phyloP scores from a whole-genome alignment of 2,329 filamentous ascomycete genomes.

The Verticillium nubilum region DNA sequence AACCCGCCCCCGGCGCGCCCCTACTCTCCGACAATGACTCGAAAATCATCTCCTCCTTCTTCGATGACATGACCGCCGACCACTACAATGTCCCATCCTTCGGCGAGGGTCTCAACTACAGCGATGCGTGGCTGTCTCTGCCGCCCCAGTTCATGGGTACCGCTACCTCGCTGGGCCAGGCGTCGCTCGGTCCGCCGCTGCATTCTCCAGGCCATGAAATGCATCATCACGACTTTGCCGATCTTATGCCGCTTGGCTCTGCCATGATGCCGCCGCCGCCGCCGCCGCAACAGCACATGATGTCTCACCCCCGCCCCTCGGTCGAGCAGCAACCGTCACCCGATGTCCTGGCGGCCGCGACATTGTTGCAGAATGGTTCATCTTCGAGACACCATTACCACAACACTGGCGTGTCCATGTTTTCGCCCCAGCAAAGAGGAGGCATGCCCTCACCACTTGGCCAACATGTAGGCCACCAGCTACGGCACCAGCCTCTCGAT shows the following conservation, averaged over 20 bases:
- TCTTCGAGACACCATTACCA: constrained; percentile 9
- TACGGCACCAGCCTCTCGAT: constrained; percentile 35
- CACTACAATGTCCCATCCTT: constrained; percentile 44
- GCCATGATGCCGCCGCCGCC: constrained; percentile 30
- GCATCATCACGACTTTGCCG: constrained; percentile 16
- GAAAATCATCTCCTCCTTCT: constrained; percentile 52
- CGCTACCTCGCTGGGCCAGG: constrained; percentile 55
- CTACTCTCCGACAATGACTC: constrained; percentile 59
- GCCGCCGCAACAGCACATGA: constrained; percentile 18
- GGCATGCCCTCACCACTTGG: constrained; percentile 15
- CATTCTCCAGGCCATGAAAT: constrained; percentile 19
- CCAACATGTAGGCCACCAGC: constrained; percentile 31
- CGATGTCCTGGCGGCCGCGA: constrained; percentile 56
- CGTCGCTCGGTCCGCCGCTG: background rate
- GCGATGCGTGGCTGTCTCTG: constrained; percentile 50
- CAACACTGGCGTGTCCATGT: constrained; percentile 4
- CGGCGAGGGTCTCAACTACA: constrained; percentile 45
- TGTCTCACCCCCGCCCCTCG: background rate
- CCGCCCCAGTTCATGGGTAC: constrained; percentile 63
- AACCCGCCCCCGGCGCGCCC: constrained; percentile 58
- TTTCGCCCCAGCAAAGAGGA: constrained; percentile 9
- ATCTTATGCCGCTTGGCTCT: constrained; percentile 22
- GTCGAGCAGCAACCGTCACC: constrained; percentile 27
- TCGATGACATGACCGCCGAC: constrained; percentile 47
- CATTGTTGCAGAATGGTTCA: constrained; percentile 40